Evolutionary conservation across 1,284 basidiomycete species (phyloP), one percentile per base, ranked within the genome.

Genomic region (Puccinia sorghi): DNA sequence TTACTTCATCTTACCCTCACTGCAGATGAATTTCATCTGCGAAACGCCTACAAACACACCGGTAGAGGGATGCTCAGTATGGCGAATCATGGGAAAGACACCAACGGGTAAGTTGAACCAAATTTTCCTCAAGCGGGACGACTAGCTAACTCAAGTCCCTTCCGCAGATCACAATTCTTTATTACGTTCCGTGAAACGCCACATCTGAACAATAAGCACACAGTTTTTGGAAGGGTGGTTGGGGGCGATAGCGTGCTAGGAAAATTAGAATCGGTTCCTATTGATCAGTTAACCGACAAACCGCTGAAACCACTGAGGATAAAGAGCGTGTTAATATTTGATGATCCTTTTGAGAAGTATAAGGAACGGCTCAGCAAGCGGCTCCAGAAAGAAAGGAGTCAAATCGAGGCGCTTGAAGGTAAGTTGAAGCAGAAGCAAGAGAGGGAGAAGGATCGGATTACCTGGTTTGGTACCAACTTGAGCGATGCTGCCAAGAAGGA

Each of bases 221-320:
- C 76, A 57, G 95, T 98, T 0, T 99, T 99, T 84, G 96, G 97
- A 2, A 94, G 97, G 82, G 87, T 97, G 6, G 93, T 98, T 0
- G 95, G 95, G 27, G 95, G 95, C 3, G 93, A 96, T 83, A 92
- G 94, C 54, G 91, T 96, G 1, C 86, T 99, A 4, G 89, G 92
- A 82, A 88, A 90, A 11, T 86, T 99, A 50, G 97, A 99, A 84
- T 88, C 89, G 43, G 85, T 94, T 0, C 90, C 93, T 0, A 87
- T 90, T 25, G 92, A 94, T 83, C 89, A 90, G 43, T 92, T 91
- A 3, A 93, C 92, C 0, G 94, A 98, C 81, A 88, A 91, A 76
- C 96, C 96, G 41, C 87, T 89, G 13, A 93, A 93, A 83, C 89
- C 90, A 17, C 90, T 98, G 72, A 88, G 88, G 72, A 92, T 94